Percentiles rank a stretch among this genome's conserved stretches.
phyloP scores from a whole-genome alignment of 495 filamentous ascomycete species.

The Podospora didyma region DNA sequence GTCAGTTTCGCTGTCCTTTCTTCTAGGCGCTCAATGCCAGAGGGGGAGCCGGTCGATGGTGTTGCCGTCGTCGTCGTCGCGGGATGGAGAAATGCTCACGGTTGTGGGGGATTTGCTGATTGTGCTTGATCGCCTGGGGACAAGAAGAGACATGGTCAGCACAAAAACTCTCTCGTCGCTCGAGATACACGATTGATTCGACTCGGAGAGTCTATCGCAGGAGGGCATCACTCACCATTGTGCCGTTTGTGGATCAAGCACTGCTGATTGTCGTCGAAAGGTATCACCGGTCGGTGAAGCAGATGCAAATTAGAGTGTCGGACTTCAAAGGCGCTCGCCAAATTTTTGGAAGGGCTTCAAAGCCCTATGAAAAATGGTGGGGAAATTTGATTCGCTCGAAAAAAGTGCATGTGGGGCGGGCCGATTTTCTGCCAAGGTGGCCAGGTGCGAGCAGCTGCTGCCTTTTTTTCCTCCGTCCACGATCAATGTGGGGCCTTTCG shows the following conservation, averaged over 20 bases:
- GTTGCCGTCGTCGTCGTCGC: constrained; percentile 17
- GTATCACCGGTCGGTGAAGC: constrained; percentile 30
- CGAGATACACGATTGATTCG: not conserved
- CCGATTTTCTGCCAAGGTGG: not conserved
- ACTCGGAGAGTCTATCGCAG: not conserved
- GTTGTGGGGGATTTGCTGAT: constrained; percentile 97
- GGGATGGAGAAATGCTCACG: constrained; percentile 58
- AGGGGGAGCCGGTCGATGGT: constrained; percentile 3
- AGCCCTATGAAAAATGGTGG: constrained; percentile 40
- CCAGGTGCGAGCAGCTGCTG: constrained; percentile 4
- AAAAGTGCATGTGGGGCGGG: constrained; percentile 14
- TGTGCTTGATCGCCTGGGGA: constrained; percentile 90
- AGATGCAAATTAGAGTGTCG: constrained; percentile 38
- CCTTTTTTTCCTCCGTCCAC: not conserved
- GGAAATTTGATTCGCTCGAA: constrained; percentile 22
- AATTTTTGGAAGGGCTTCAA: constrained; percentile 46
- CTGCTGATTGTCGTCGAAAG: constrained; percentile 29
- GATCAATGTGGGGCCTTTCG: not conserved
- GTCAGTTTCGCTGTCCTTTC: constrained; percentile 19
- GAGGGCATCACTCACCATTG: constrained; percentile 26
- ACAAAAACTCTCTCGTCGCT: constrained; percentile 11
- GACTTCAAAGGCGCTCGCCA: constrained; percentile 28
- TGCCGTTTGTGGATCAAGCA: constrained; percentile 37
- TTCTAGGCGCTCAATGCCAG: constrained; percentile 9
- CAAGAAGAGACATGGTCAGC: constrained; percentile 16